A percentile compares a stretch with the other conserved stretches of the same genome.
phyloP scores from a whole-genome alignment of 805 yeast species.

The Peterozyma toletana region DNA sequence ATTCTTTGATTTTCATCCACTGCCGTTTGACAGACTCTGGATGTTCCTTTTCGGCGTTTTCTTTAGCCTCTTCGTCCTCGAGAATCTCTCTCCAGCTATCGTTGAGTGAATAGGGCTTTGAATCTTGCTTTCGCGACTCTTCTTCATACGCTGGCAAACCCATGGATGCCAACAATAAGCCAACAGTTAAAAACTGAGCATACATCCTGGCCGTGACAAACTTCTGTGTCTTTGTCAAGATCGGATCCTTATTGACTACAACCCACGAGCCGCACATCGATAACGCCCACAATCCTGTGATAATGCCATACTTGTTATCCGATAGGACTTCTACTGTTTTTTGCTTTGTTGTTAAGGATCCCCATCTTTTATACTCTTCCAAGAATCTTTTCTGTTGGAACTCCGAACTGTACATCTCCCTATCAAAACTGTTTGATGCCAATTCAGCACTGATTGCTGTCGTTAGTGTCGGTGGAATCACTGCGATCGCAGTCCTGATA shows the following conservation, averaged over 20 bases:
- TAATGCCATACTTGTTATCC: conserved; percentile 57
- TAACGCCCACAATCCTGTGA: conserved; percentile 72
- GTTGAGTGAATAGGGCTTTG: conserved; percentile 23
- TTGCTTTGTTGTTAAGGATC: conserved; percentile 37
- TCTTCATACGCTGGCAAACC: conserved; percentile 60
- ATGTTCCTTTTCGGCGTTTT: conserved; percentile 6
- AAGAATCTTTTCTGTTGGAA: conserved; percentile 29
- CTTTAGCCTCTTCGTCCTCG: conserved; percentile 28
- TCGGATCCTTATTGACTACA: conserved; percentile 62
- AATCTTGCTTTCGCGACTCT: conserved; percentile 32
- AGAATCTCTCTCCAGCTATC: conserved; percentile 42
- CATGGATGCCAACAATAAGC: conserved; percentile 60
- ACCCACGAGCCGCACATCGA: conserved; percentile 78
- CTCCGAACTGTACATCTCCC: conserved; percentile 46
- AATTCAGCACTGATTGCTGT: conserved; percentile 65
- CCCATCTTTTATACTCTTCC: conserved; percentile 49
- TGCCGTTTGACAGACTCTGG: conserved; percentile 1
- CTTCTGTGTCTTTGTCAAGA: conserved; percentile 72
- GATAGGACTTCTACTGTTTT: conserved; percentile 41
- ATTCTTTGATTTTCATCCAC: too few species aligned
- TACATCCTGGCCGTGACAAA: conserved; percentile 87
- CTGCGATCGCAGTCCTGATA: conserved; percentile 55
- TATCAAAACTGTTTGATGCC: conserved; percentile 63
- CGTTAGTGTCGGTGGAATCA: conserved; percentile 58
- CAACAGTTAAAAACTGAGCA: conserved; percentile 78